These are phyloP conservation scores for Mortierella sp. DNA, from an alignment of 371 early-diverging fungal genomes.

Conservation along the genomic window DNA sequence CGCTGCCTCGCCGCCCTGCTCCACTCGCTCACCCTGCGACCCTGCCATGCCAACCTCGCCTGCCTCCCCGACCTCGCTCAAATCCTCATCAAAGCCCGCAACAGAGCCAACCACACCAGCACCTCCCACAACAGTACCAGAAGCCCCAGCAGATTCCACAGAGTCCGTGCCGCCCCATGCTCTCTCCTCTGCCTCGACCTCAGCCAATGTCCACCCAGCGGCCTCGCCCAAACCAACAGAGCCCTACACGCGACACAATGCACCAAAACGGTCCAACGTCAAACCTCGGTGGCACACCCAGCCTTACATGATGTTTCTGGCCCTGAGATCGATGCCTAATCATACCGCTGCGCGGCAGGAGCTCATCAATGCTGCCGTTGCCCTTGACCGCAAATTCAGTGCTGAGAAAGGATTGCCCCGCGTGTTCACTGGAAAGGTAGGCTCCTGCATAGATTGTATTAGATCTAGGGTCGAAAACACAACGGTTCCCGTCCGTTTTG, in stretches of 20 bases:
- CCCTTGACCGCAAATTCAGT: constrained; percentile 77
- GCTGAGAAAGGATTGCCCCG: constrained; percentile 75
- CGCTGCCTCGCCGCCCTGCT: background rate
- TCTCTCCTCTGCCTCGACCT: too few relatives aligned
- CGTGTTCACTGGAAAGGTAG: constrained; percentile 86
- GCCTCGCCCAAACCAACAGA: background rate
- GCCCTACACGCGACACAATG: constrained; percentile 39
- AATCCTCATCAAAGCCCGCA: too few relatives aligned
- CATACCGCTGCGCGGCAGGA: constrained; percentile 74
- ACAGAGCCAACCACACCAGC: too few relatives aligned
- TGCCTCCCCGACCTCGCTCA: too few relatives aligned
- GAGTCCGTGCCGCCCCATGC: background rate
- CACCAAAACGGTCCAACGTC: constrained; percentile 38
- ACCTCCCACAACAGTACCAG: too few relatives aligned
- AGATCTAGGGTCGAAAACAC: too few relatives aligned
- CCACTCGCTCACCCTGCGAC: too few relatives aligned
- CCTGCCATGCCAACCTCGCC: too few relatives aligned
- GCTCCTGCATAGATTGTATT: too few relatives aligned
- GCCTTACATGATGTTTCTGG: constrained; percentile 82
- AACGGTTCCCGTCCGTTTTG: background rate
- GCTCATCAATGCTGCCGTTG: constrained; percentile 77
- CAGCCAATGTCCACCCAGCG: background rate
- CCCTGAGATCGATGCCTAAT: constrained; percentile 74
- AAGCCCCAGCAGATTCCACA: too few relatives aligned
- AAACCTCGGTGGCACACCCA: constrained; percentile 90